Evolutionary conservation across 2,329 filamentous ascomycete species (phyloP), one percentile per base, ranked within the genome.

Genomic region (Paramyrothecium sp.): DNA sequence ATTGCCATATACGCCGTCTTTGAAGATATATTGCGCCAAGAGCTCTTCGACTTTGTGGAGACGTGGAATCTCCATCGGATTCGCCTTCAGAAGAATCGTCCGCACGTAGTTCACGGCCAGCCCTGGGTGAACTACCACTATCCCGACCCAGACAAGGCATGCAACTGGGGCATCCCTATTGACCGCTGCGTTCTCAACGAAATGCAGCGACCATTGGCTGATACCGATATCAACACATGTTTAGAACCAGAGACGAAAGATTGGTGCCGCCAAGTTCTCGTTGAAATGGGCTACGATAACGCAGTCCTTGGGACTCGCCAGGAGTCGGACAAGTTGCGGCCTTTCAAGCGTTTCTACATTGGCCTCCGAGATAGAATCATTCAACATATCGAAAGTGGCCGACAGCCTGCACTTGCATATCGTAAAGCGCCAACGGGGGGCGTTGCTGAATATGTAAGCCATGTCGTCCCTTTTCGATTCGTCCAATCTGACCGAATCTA

Each of bases 1-100:
- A 53, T 56, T 50, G 55, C 55, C 23, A 48, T 56, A 10, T 56
- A 56, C 51, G 55, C 55, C 17, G n/a, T n/a, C n/a, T n/a, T n/a
- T n/a, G n/a, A n/a, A n/a, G n/a, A n/a, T n/a, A n/a, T n/a, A n/a
- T n/a, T n/a, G n/a, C n/a, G n/a, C n/a, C n/a, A n/a, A n/a, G n/a
- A n/a, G n/a, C n/a, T n/a, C n/a, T n/a, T n/a, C n/a, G n/a, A n/a
- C n/a, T n/a, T n/a, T n/a, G n/a, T n/a, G n/a, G n/a, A n/a, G n/a
- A n/a, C n/a, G n/a, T n/a, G n/a, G n/a, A n/a, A n/a, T n/a, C n/a
- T n/a, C n/a, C n/a, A n/a, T n/a, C n/a, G n/a, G n/a, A n/a, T n/a
- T n/a, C n/a, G n/a, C n/a, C n/a, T n/a, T n/a, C n/a, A n/a, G n/a
- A n/a, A n/a, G n/a, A n/a, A n/a, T 34, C 54, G 54, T 52, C 54